Conservation (phyloP, 495 filamentous ascomycete genomes). For the Massariosphaeria phaeospora region DNA sequence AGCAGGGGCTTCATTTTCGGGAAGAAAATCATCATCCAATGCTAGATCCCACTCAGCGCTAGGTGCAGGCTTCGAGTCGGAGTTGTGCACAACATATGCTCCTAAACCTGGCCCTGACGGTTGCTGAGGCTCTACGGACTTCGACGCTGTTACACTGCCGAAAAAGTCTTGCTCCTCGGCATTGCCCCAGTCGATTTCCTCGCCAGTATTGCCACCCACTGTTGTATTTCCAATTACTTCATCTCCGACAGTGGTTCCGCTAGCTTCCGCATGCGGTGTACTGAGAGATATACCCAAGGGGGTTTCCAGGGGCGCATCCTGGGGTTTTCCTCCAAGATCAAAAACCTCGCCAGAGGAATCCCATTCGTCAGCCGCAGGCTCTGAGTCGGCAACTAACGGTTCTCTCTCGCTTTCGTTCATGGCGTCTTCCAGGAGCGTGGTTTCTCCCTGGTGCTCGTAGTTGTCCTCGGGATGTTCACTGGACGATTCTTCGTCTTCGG, state of each 20-base stretch:
- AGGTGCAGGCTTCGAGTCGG: too few species aligned
- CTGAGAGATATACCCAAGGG: slow-evolving; percentile 4
- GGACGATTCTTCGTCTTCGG: neutral
- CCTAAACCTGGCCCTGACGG: too few species aligned
- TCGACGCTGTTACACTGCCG: neutral
- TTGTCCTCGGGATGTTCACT: slow-evolving; percentile 19
- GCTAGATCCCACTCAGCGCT: slow-evolving; percentile 79
- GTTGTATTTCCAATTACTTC: slow-evolving; percentile 13
- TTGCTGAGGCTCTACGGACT: neutral
- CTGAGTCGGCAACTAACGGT: slow-evolving; percentile 16
- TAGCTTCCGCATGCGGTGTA: slow-evolving; percentile 14
- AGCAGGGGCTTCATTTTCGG: slow-evolving; percentile 58
- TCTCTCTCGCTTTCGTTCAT: slow-evolving; percentile 22
- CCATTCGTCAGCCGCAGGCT: slow-evolving; percentile 24
- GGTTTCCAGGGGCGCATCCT: slow-evolving; percentile 19
- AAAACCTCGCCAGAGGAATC: slow-evolving; percentile 28
- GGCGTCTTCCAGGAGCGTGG: slow-evolving; percentile 31
- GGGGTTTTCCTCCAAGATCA: slow-evolving; percentile 25
- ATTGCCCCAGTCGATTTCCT: slow-evolving; percentile 33
- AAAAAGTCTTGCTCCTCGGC: slow-evolving; percentile 24
- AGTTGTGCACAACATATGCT: too few species aligned
- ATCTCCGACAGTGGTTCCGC: slow-evolving; percentile 16
- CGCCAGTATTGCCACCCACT: slow-evolving; percentile 19
- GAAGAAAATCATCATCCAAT: slow-evolving; percentile 71
- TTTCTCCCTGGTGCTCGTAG: slow-evolving; percentile 33